Percentiles rank a stretch among this genome's conserved stretches.
phyloP scores from a whole-genome alignment of 495 filamentous ascomycete genomes.

The Cairneyella variabilis region DNA sequence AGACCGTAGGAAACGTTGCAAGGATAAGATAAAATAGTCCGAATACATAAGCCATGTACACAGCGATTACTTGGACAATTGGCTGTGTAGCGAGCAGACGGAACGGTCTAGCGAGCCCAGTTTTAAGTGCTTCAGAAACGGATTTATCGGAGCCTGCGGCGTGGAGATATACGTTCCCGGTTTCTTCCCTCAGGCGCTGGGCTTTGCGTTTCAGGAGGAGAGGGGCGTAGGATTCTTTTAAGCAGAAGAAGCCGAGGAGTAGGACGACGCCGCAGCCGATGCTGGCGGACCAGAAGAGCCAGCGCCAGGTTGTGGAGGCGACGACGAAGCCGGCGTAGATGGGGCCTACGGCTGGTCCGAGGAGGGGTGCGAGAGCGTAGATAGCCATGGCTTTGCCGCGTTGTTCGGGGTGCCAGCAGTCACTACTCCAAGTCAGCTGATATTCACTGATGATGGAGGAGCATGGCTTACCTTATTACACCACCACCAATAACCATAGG shows the following conservation, averaged over 20 bases:
- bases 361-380: conserved; percentile 61
- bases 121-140: conserved; percentile 37
- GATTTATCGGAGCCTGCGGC: conserved; percentile 59
- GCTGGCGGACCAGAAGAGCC: conserved; percentile 63
- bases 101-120: conserved; percentile 56
- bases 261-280: conserved; percentile 63
- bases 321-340: conserved; percentile 66
- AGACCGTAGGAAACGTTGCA: conserved; percentile 64
- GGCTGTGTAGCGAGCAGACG: conserved; percentile 55
- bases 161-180: conserved; percentile 54
- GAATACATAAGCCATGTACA: conserved; percentile 69
- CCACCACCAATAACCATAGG: conserved; percentile 53
- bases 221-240: conserved; percentile 69
- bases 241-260: conserved; percentile 57
- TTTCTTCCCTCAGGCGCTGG: conserved; percentile 54
- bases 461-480: conserved; percentile 51
- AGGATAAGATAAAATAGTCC: conserved; percentile 75
- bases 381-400: conserved; percentile 61
- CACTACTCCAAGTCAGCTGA: no score
- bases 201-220: conserved; percentile 56
- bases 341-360: conserved; percentile 64
- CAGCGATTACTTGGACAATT: conserved; percentile 56
- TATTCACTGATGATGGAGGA: no score
- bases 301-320: conserved; percentile 66
- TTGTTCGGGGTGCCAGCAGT: conserved; percentile 60